These are phyloP conservation scores for Hapsidospora chrysogenum DNA, from an alignment of 495 filamentous ascomycete genomes.

Conservation along the genomic window DNA sequence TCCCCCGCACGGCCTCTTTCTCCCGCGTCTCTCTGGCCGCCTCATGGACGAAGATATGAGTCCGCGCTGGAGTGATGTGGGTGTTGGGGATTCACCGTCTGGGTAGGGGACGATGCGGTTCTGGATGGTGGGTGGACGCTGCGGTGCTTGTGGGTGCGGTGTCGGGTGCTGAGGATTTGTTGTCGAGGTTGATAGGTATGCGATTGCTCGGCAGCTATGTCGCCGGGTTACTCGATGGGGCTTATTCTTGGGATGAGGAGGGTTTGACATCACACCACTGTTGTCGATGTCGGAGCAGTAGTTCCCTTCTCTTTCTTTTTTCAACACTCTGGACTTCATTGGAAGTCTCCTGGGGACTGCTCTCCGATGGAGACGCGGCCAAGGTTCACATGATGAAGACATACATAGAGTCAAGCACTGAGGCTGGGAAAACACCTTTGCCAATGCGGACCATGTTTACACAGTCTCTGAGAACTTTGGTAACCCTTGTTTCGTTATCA, in stretches of 20 bases:
- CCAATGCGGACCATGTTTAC: slow-evolving; percentile 1
- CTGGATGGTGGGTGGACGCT: slow-evolving; percentile 21
- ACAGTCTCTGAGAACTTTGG: not conserved
- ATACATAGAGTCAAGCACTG: slow-evolving; percentile 99
- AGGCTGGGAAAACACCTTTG: slow-evolving; percentile 18
- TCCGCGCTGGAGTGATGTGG: slow-evolving; percentile 38
- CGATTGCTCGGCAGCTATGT: slow-evolving; percentile 63
- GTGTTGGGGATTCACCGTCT: no score
- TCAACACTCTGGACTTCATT: slow-evolving; percentile 28
- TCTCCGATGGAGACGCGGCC: slow-evolving; percentile 47
- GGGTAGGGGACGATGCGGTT: no score
- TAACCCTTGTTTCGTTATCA: no score
- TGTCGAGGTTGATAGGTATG: slow-evolving; percentile 97
- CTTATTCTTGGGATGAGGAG: slow-evolving; percentile 99
- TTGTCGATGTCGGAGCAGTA: slow-evolving; percentile 9
- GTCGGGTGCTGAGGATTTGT: slow-evolving; percentile 38
- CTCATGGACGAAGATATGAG: slow-evolving; percentile 76
- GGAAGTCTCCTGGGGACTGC: no score
- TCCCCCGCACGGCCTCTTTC: no score
- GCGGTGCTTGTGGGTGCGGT: slow-evolving; percentile 17
- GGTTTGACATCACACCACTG: slow-evolving; percentile 19
- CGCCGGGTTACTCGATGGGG: slow-evolving; percentile 96
- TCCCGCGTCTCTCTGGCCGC: slow-evolving; percentile 31
- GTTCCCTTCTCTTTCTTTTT: slow-evolving; percentile 19
- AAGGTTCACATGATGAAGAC: slow-evolving; percentile 86